Conservation (phyloP, 2,329 filamentous ascomycete genomes). For the Colletotrichum somersetense region DNA sequence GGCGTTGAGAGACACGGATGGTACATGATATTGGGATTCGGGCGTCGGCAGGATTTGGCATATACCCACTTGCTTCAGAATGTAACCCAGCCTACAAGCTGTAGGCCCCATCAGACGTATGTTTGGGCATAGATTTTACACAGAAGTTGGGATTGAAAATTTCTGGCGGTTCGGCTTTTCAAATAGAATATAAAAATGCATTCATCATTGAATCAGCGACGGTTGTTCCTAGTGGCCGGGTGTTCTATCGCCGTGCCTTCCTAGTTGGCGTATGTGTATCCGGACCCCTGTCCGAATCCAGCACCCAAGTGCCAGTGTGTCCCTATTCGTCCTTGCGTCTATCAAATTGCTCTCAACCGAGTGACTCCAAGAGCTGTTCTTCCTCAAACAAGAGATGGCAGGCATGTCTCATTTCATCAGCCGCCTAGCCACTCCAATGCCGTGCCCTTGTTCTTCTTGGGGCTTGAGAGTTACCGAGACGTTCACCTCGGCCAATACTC, state of each 20-base stretch:
- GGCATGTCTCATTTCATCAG: neutral
- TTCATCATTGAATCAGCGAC: neutral
- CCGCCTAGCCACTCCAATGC: neutral
- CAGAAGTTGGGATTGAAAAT: neutral
- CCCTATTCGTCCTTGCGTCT: neutral
- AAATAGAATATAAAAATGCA: neutral
- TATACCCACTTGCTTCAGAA: constrained; percentile 31
- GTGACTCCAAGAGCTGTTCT: neutral
- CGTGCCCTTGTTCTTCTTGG: neutral
- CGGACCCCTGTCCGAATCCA: neutral
- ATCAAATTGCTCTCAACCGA: neutral
- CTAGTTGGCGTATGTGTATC: too few relatives aligned
- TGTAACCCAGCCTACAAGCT: neutral
- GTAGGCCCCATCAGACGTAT: neutral
- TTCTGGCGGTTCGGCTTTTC: neutral
- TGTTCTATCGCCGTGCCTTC: constrained; percentile 1
- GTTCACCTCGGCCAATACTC: neutral
- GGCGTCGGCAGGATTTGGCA: constrained; percentile 27
- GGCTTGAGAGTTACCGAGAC: neutral
- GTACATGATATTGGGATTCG: neutral
- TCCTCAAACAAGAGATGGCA: neutral
- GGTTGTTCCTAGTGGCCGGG: neutral
- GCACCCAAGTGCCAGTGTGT: neutral
- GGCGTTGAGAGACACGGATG: constrained; percentile 18
- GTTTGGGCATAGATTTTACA: neutral